phyloP scores from a whole-genome alignment of 2,329 filamentous ascomycete species.

The Sarocladium kiliense region DNA sequence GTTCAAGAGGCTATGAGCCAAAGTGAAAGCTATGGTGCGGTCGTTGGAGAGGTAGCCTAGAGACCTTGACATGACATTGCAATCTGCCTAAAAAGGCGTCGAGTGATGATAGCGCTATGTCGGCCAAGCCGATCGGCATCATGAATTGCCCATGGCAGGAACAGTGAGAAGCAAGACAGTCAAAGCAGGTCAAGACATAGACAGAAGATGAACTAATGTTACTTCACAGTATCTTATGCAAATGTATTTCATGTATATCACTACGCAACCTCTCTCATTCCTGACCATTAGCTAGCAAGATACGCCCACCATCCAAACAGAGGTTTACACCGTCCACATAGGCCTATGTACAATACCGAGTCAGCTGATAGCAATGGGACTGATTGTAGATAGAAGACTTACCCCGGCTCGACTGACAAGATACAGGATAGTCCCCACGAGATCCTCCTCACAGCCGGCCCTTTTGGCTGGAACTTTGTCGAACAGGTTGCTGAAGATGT shows the following conservation, averaged over 20 bases:
- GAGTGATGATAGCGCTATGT: not conserved
- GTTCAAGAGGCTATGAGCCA: too few relatives aligned
- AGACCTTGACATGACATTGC: too few relatives aligned
- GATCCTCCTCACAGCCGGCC: constrained; percentile 23
- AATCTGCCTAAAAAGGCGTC: too few relatives aligned
- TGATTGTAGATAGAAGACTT: constrained; percentile 12
- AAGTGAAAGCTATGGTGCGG: too few relatives aligned
- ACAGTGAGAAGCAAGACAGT: too few relatives aligned
- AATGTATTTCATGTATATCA: not conserved
- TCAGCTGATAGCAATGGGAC: not conserved
- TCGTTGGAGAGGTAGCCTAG: too few relatives aligned
- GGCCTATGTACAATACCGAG: constrained; percentile 15
- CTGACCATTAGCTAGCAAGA: constrained; percentile 25
- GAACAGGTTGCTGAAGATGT: constrained; percentile 26
- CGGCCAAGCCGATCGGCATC: not conserved
- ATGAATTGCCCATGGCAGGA: too few relatives aligned
- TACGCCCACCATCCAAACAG: constrained; percentile 24
- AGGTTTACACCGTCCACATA: constrained; percentile 25
- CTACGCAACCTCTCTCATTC: constrained; percentile 11
- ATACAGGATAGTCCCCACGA: constrained; percentile 24
- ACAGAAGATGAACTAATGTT: too few relatives aligned
- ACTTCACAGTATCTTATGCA: too few relatives aligned
- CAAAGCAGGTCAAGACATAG: too few relatives aligned
- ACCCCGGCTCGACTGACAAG: constrained; percentile 25
- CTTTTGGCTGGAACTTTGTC: constrained; percentile 27